Conservation (phyloP, 2,329 filamentous ascomycete genomes). For the Aspergillus sp. region DNA sequence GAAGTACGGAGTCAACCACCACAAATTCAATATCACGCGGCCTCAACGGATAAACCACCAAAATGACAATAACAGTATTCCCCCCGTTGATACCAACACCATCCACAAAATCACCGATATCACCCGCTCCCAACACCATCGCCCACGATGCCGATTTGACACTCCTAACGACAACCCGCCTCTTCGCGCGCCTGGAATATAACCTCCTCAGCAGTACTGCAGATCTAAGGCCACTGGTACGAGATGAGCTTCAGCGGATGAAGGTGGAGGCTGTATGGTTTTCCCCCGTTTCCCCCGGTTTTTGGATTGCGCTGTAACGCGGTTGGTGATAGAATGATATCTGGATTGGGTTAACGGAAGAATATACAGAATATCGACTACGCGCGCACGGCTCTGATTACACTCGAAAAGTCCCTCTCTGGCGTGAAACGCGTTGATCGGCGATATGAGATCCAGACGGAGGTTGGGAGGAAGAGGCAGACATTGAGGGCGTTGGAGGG, state of each 20-base stretch:
- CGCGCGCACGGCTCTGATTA: conserved; percentile 35
- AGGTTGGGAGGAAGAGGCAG: conserved; percentile 33
- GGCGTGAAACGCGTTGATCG: conserved; percentile 33
- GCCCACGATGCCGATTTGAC: conserved; percentile 21
- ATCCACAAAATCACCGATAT: conserved; percentile 10
- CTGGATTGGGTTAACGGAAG: not conserved
- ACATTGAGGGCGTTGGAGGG: conserved; percentile 27
- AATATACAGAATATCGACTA: conserved; percentile 38
- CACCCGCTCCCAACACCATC: conserved; percentile 5
- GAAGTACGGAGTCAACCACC: too few species aligned
- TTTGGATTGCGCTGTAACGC: too few species aligned
- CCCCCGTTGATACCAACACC: not conserved
- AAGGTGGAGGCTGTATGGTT: conserved; percentile 34
- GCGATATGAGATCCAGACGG: conserved; percentile 33
- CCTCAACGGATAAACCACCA: not conserved
- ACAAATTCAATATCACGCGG: not conserved
- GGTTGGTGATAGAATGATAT: not conserved
- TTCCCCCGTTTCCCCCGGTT: not conserved
- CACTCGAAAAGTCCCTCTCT: conserved; percentile 36
- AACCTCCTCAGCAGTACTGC: conserved; percentile 36
- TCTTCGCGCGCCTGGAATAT: conserved; percentile 38
- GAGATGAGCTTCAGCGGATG: conserved; percentile 37
- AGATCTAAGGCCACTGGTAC: conserved; percentile 31
- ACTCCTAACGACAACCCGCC: conserved; percentile 35
- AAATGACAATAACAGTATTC: conserved; percentile 17